Percentiles rank a stretch among this genome's conserved stretches.
Evolutionary conservation across 2,329 filamentous ascomycete genomes (phyloP).

Genomic region (Scorias spongiosa): DNA sequence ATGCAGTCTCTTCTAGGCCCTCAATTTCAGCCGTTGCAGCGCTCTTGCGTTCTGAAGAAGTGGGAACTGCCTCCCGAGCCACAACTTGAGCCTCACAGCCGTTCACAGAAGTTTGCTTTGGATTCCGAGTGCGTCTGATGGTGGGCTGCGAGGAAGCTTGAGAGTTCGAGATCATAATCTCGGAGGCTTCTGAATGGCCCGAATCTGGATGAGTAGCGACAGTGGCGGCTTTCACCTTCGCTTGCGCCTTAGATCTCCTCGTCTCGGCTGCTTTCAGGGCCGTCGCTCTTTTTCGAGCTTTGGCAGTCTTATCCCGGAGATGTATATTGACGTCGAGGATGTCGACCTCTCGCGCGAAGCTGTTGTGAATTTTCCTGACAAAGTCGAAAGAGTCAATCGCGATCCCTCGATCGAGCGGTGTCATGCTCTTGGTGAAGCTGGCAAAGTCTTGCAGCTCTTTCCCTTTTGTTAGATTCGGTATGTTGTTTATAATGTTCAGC

Average conservation of each 20-base stretch:
- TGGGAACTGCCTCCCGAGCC: not conserved
- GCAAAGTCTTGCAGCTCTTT: conserved; percentile 59
- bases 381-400: conserved; percentile 58
- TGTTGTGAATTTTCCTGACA: conserved; percentile 74
- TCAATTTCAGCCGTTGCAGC: conserved; percentile 7
- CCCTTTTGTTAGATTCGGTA: conserved; percentile 50
- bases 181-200: not conserved
- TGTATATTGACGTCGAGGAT: conserved; percentile 56
- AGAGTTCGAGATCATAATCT: conserved; percentile 3
- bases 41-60: conserved; percentile 11
- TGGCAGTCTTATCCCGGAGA: conserved; percentile 38
- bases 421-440: conserved; percentile 50
- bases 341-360: conserved; percentile 68
- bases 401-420: conserved; percentile 60
- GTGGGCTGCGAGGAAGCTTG: conserved; percentile 1
- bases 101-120: not conserved
- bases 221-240: conserved; percentile 1
- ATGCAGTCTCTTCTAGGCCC: conserved; percentile 2
- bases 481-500: conserved; percentile 87
- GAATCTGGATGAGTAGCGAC: conserved; percentile 1
- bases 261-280: conserved; percentile 13
- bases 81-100: conserved; percentile 9
- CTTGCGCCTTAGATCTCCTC: conserved; percentile 2
- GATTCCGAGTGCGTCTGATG: not conserved
- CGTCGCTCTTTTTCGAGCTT: conserved; percentile 20